Evolutionary conservation across 768 basidiomycete genomes (phyloP).

Genomic region (Leccinum subtestaceum): DNA sequence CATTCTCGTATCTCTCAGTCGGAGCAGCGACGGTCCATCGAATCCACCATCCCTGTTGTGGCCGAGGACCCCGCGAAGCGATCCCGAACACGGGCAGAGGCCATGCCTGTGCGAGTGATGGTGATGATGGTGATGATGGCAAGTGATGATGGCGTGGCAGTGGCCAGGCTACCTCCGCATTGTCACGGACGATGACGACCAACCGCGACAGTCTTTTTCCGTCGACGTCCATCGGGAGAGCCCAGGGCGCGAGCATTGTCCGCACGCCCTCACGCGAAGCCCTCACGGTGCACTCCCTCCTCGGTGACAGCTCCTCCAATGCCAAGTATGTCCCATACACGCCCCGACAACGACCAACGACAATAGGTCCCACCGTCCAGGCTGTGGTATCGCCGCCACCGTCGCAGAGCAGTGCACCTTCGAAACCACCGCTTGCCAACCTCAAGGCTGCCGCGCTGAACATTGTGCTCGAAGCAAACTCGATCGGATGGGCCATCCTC

Average conservation of each 20-base stretch:
- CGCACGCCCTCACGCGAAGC: conserved; percentile 51
- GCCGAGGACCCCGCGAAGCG: too few species aligned
- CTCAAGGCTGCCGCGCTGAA: conserved; percentile 70
- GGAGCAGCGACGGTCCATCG: too few species aligned
- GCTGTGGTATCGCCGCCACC: conserved; percentile 29
- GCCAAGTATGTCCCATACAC: conserved; percentile 75
- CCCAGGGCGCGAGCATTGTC: conserved; percentile 41
- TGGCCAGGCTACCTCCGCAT: background rate
- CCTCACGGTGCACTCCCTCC: conserved; percentile 61
- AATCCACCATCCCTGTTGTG: too few species aligned
- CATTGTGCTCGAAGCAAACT: conserved; percentile 60
- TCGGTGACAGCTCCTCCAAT: conserved; percentile 34
- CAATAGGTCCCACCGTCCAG: conserved; percentile 41
- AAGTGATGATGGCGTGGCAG: background rate
- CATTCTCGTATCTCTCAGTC: too few species aligned
- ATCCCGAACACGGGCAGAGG: background rate
- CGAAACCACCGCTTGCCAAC: conserved; percentile 67
- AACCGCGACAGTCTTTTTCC: conserved; percentile 43
- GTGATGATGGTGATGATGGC: background rate
- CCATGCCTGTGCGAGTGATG: conserved; percentile 4
- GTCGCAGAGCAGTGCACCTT: conserved; percentile 57
- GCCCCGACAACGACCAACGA: conserved; percentile 61
- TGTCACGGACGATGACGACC: conserved; percentile 30
- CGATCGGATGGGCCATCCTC: conserved; percentile 74
- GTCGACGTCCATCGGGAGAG: conserved; percentile 53